A percentile compares a stretch with the other conserved stretches of the same genome.
Evolutionary conservation across 352 stramenopile species (phyloP).

Genomic region (Globisporangium paddicum): DNA sequence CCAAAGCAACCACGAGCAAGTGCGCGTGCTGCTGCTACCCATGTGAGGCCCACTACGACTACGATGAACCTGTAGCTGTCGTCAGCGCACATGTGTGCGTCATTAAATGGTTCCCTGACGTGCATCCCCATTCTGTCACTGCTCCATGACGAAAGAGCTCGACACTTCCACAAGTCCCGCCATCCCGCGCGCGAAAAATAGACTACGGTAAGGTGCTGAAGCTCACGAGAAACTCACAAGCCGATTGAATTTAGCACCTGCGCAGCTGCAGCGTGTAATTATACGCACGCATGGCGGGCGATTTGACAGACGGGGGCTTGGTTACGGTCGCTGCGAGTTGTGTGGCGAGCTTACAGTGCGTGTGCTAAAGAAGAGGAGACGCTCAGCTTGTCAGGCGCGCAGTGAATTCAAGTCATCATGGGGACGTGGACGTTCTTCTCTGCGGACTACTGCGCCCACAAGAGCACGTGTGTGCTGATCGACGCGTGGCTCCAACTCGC

Average conservation of each 20-base stretch:
- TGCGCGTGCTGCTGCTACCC: too few species aligned
- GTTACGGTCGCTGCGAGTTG: neutral
- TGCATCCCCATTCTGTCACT: neutral
- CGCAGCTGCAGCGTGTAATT: neutral
- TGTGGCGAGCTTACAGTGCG: neutral
- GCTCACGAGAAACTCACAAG: neutral
- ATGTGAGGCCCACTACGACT: too few species aligned
- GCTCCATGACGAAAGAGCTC: neutral
- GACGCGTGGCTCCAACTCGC: constrained; percentile 58
- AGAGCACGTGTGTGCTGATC: constrained; percentile 55
- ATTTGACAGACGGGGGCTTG: neutral
- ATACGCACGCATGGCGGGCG: neutral
- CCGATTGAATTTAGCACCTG: neutral
- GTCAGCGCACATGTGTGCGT: neutral
- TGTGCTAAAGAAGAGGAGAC: neutral
- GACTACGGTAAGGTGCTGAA: neutral
- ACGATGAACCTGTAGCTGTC: neutral
- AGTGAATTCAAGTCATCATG: constrained; percentile 20
- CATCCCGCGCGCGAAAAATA: neutral
- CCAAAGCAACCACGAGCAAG: too few species aligned
- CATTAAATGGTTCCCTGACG: neutral
- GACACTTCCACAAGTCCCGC: neutral
- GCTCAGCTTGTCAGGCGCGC: neutral
- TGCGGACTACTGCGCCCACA: constrained; percentile 31
- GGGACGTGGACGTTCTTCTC: constrained; percentile 59